phyloP scores from a whole-genome alignment of 345 rosid genomes.

The Syzygium jambos region DNA sequence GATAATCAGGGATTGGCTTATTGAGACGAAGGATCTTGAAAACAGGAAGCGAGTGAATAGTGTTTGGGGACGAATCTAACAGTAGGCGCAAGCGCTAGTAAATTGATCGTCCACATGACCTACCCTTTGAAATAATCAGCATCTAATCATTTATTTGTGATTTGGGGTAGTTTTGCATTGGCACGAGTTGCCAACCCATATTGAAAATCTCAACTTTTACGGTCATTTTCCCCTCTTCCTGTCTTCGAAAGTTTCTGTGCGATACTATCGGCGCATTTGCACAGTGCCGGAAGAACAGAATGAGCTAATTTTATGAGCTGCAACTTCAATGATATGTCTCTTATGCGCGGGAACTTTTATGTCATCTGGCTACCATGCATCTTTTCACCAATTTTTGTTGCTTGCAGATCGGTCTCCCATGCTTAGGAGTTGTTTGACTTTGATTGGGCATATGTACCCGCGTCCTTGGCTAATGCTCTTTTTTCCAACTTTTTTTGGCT shows the following conservation, averaged over 20 bases:
- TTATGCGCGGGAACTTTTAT: neutral
- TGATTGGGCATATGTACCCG: neutral
- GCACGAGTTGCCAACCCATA: neutral
- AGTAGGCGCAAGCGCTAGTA: neutral
- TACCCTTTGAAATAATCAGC: neutral
- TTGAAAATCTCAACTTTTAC: neutral
- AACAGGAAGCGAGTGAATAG: neutral
- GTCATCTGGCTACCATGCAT: neutral
- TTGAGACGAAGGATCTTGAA: neutral
- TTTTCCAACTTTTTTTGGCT: neutral
- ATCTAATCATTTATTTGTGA: neutral
- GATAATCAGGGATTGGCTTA: neutral
- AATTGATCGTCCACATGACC: neutral
- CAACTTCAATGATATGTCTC: neutral
- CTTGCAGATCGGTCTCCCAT: neutral
- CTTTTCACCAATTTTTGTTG: neutral
- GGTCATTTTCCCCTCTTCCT: neutral
- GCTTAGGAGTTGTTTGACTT: neutral
- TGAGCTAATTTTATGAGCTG: neutral
- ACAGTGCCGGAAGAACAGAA: neutral
- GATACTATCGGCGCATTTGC: neutral
- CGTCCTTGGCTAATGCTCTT: neutral
- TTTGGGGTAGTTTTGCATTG: neutral
- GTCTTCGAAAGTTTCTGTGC: neutral
- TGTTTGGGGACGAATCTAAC: neutral